Percentiles rank a stretch among this genome's conserved stretches.
Conservation (phyloP, 805 yeast species). For the Barnettozyma vustinii region DNA sequence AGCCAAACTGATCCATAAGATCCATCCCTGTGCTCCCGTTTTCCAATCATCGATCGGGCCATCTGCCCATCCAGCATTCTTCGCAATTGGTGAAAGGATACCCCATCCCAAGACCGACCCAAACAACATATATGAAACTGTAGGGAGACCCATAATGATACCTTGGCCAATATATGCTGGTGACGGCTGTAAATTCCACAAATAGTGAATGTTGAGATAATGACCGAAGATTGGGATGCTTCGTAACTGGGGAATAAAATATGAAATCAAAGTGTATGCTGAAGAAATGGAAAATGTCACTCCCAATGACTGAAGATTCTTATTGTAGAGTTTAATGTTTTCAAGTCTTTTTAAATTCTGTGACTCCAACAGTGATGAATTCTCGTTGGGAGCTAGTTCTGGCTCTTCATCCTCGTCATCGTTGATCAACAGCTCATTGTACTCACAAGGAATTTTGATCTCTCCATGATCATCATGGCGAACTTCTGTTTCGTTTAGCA, state of each 20-base stretch:
- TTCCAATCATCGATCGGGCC: conserved; percentile 92
- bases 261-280: conserved; percentile 62
- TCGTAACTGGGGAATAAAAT: conserved; percentile 65
- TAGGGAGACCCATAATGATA: conserved; percentile 91
- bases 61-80: conserved; percentile 75
- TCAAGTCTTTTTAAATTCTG: conserved; percentile 24
- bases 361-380: conserved; percentile 26
- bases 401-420: conserved; percentile 15
- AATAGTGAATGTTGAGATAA: conserved; percentile 51
- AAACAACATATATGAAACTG: conserved; percentile 84
- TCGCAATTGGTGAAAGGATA: conserved; percentile 75
- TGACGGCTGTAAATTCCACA: conserved; percentile 91
- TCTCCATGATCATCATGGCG: conserved; percentile 14
- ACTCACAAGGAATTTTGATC: conserved; percentile 10
- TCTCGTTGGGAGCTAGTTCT: conserved; percentile 6
- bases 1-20: conserved; percentile 86
- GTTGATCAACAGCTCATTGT: conserved; percentile 13
- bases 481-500: conserved; percentile 67
- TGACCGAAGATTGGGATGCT: conserved; percentile 74
- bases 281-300: conserved; percentile 67
- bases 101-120: conserved; percentile 94
- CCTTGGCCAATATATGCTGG: conserved; percentile 99
- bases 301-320: conserved; percentile 56
- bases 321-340: conserved; percentile 33
- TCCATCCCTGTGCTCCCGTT: conserved; percentile 95